These are phyloP conservation scores for Apiospora pterosperma DNA, from an alignment of 2,329 filamentous ascomycete genomes.

Conservation along the genomic window DNA sequence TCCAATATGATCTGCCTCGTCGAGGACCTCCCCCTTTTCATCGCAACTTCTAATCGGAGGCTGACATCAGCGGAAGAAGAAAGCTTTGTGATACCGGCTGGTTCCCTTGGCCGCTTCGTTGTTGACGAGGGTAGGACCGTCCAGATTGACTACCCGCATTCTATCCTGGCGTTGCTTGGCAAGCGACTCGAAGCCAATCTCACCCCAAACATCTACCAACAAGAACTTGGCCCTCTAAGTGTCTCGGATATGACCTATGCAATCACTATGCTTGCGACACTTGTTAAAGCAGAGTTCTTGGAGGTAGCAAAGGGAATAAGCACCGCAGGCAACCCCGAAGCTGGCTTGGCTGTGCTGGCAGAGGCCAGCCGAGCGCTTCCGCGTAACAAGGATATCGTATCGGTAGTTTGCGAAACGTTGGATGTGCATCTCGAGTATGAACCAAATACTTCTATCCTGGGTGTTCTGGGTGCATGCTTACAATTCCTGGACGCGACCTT, in stretches of 20 bases:
- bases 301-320: slow-evolving; percentile 25
- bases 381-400: slow-evolving; percentile 70
- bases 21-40: slow-evolving; percentile 62
- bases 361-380: slow-evolving; percentile 54
- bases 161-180: slow-evolving; percentile 74
- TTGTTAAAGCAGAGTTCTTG: slow-evolving; percentile 54
- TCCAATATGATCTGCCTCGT: slow-evolving; percentile 72
- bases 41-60: slow-evolving; percentile 40
- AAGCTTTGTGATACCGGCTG: slow-evolving; percentile 59
- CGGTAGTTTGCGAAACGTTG: slow-evolving; percentile 79
- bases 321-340: slow-evolving; percentile 22
- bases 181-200: slow-evolving; percentile 69
- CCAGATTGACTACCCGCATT: slow-evolving; percentile 75
- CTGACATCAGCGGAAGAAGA: slow-evolving; percentile 42
- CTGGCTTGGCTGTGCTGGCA: slow-evolving; percentile 48
- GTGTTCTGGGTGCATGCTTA: slow-evolving; percentile 66
- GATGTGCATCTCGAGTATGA: slow-evolving; percentile 65
- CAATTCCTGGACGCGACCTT: slow-evolving; percentile 76
- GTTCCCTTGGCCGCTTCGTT: slow-evolving; percentile 69
- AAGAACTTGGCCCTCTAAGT: slow-evolving; percentile 51
- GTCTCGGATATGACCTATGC: slow-evolving; percentile 67
- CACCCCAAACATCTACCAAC: slow-evolving; percentile 50
- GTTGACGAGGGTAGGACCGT: slow-evolving; percentile 75
- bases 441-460: slow-evolving; percentile 61
- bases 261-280: slow-evolving; percentile 68